A percentile compares a stretch with the other conserved stretches of the same genome.
Conservation (phyloP, 164 flowering plant species). For the Macadamia integrifolia region DNA sequence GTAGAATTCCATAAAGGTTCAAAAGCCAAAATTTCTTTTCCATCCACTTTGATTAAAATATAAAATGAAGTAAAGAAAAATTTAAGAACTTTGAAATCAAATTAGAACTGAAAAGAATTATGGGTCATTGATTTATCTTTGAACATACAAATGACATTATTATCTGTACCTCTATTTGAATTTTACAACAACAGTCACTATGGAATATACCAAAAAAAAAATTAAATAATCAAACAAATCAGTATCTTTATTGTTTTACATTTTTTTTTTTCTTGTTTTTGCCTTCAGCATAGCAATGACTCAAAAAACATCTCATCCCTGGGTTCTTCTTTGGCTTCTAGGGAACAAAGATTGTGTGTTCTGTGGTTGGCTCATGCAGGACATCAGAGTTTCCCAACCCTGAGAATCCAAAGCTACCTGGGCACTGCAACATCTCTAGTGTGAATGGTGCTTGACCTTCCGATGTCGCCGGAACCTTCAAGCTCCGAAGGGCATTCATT, state of each 20-base stretch:
- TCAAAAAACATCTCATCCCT: conserved; percentile 14
- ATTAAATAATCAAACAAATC: neutral
- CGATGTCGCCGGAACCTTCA: neutral
- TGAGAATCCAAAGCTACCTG: neutral
- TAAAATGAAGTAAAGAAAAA: too few relatives aligned
- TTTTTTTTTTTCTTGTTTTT: too few relatives aligned
- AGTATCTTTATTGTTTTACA: neutral
- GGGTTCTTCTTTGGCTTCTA: conserved; percentile 22
- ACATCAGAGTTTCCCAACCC: neutral
- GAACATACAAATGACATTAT: conserved; percentile 6
- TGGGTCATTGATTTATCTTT: too few relatives aligned
- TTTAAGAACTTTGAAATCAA: too few relatives aligned
- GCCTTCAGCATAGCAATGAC: conserved; percentile 14
- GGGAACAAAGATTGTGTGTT: conserved; percentile 2
- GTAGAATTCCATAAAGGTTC: too few relatives aligned
- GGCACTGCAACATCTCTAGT: conserved; percentile 2
- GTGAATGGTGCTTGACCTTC: neutral
- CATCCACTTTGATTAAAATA: too few relatives aligned
- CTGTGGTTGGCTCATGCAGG: conserved; percentile 3
- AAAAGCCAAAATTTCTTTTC: too few relatives aligned
- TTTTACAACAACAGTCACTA: conserved; percentile 9
- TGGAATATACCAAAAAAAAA: conserved; percentile 3
- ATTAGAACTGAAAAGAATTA: too few relatives aligned
- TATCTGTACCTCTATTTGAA: neutral
- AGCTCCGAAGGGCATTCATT: conserved; percentile 6